Base-by-base conservation (phyloP, 228 moss, liverwort and hornwort genomes). In the Sphagnum magellanicum region DNA sequence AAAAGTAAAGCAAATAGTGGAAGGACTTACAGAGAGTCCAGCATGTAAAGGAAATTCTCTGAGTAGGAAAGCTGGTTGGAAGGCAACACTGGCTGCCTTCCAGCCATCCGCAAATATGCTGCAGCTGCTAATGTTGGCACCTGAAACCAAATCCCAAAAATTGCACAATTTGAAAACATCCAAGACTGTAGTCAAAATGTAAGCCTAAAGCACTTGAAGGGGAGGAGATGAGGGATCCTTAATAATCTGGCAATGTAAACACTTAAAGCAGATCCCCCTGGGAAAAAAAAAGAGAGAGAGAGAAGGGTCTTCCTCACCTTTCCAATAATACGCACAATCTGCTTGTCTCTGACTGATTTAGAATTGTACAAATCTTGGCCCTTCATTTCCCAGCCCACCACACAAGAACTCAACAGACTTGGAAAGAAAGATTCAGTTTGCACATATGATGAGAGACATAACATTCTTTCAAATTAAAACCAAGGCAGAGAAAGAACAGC, bases 11-110 rank as follows among this genome's bases (percentile, higher is more conserved):
- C 32, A 32, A 32, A 55, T 55, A 55, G 55, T 32, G 16, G 50
- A 64, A 74, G 51, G 60, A 76, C 85, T 79, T 89, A 93, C 93
- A 93, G 63, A 66, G 93, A 97, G 83, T 97, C 97, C 70, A 91
- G 78, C 97, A 97, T 97, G 74, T 91, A 97, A 58, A 97, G 75
- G 67, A 97, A 97, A 63, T 97, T 97, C 79, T 93, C 96, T 4
- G 93, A 69, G 72, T 97, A 97, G 52, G 91, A 83, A 16, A 97
- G 89, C 63, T 79, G 83, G 66, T 72, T 89, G 8, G 88, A 81
- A 52, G 96, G 96, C 69, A 68, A 62, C 66, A 97, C 93, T 70
- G 96, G 85, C 49, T 93, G 86, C 67, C 93, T 89, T 73, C 93
- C 93, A 67, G 96, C 96, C 96, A 97, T 93, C 68, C 89, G 84